Evolutionary conservation across 106 monocot species (phyloP), one percentile per base, ranked within the genome.

Genomic region (Allium sativum): DNA sequence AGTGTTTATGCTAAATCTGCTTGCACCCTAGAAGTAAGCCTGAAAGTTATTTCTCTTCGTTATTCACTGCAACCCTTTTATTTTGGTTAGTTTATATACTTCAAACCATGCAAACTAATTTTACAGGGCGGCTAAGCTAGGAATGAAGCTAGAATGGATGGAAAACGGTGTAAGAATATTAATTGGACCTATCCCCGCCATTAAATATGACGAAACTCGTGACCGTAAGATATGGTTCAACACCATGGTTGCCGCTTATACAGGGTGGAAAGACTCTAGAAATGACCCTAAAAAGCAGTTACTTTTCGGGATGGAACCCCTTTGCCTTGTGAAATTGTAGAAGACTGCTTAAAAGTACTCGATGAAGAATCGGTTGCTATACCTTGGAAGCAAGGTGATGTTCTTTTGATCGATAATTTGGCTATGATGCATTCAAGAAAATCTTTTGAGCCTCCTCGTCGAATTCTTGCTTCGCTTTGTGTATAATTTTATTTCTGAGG

Each of bases 121-220:
- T 15, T 21, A 48, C 48, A 93, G 93, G 79, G 95, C 95, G 31
- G 72, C 74, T 40, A 61, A 64, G 44, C 68, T 87, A 1, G 84
- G 90, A 8, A 90, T 87, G 77, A 87, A 80, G 66, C 65, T 96
- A 68, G 87, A 96, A 53, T 96, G 95, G 95, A 70, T 73, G 61
- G 78, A 79, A 14, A 80, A 82, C 21, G 90, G 90, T 1, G 90
- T 76, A 40, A 90, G 79, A 71, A 90, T 81, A 40, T 76, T 81
- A 62, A 87, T 87, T 76, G 95, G 95, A 0, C 95, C 90, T 10
- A 78, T 80, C 21, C 78, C 79, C 7, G 90, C 82, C 7, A 55
- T 87, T 17, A 96, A 77, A 58, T 59, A 68, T 7, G 90, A 90
- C 42, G 58, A 81, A 55, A 70, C 54, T 9, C 78, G 87, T 14